These are phyloP conservation scores for Lactifluus echinatus DNA, from an alignment of 768 basidiomycete species.

Conservation along the genomic window DNA sequence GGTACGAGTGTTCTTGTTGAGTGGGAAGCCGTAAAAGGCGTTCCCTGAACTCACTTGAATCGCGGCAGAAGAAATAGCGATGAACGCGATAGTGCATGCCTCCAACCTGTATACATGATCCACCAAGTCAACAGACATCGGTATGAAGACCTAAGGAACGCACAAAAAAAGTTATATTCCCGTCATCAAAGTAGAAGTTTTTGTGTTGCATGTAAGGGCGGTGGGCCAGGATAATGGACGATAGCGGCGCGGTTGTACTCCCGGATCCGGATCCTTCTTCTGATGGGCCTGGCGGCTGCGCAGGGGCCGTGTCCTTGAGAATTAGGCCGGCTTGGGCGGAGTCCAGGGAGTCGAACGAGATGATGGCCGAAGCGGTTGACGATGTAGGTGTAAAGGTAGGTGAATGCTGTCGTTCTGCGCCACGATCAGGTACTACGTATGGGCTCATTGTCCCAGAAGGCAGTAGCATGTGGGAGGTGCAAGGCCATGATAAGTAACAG, in stretches of 20 bases:
- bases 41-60: conserved; percentile 2
- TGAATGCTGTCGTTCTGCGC: neutral
- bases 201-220: neutral
- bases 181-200: conserved; percentile 10
- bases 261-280: neutral
- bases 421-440: neutral
- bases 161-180: conserved; percentile 10
- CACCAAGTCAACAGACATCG: neutral
- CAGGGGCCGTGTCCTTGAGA: neutral
- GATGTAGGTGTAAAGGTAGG: neutral
- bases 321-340: neutral
- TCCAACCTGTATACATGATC: neutral
- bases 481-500: no score
- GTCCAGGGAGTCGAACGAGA: conserved; percentile 2
- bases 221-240: neutral
- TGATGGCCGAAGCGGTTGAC: neutral
- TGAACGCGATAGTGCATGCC: conserved; percentile 9
- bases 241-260: neutral
- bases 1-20: neutral
- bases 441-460: neutral
- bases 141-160: neutral
- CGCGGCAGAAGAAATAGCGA: conserved; percentile 13
- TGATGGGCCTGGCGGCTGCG: neutral
- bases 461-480: neutral
- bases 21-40: neutral